Evolutionary conservation across 495 filamentous ascomycete species (phyloP).

Genomic region (Penicillium waksmanii): DNA sequence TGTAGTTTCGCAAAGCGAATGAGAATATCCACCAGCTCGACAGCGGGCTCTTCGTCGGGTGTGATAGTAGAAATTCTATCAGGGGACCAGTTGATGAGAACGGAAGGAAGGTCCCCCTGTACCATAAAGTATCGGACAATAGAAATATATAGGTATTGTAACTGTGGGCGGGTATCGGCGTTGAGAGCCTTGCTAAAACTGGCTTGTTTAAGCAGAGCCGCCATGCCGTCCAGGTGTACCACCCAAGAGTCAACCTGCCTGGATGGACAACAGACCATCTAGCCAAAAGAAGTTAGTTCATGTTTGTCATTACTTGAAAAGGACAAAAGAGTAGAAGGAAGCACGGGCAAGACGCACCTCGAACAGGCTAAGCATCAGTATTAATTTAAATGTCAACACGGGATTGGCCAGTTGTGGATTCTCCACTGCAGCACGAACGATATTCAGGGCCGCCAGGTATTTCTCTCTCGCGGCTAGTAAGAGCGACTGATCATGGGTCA

Average conservation of each 20-base stretch:
- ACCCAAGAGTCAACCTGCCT: slow-evolving; percentile 25
- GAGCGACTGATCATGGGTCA: slow-evolving; percentile 23
- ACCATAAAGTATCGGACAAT: slow-evolving; percentile 29
- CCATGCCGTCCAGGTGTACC: slow-evolving; percentile 27
- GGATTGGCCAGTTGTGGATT: slow-evolving; percentile 18
- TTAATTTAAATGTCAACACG: slow-evolving; percentile 18
- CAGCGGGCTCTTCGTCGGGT: slow-evolving; percentile 12
- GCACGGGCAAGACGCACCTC: slow-evolving; percentile 21
- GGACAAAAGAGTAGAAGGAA: not conserved
- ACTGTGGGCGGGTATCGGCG: slow-evolving; percentile 13
- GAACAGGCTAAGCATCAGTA: slow-evolving; percentile 28
- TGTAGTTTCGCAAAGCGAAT: slow-evolving; percentile 24
- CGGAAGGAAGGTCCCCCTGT: slow-evolving; percentile 6
- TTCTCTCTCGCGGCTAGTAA: slow-evolving; percentile 26
- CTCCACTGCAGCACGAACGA: slow-evolving; percentile 23
- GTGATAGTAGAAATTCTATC: slow-evolving; percentile 4
- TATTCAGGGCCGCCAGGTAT: slow-evolving; percentile 22
- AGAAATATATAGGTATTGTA: slow-evolving; percentile 27
- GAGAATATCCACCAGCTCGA: slow-evolving; percentile 26
- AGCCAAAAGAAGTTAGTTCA: not conserved
- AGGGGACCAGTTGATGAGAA: slow-evolving; percentile 21
- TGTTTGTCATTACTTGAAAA: not conserved
- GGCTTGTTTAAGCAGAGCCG: slow-evolving; percentile 24
- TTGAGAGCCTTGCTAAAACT: slow-evolving; percentile 12
- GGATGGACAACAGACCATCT: slow-evolving; percentile 30